These are phyloP conservation scores for Phytophthora citricola DNA, from an alignment of 352 stramenopile species.

Conservation along the genomic window DNA sequence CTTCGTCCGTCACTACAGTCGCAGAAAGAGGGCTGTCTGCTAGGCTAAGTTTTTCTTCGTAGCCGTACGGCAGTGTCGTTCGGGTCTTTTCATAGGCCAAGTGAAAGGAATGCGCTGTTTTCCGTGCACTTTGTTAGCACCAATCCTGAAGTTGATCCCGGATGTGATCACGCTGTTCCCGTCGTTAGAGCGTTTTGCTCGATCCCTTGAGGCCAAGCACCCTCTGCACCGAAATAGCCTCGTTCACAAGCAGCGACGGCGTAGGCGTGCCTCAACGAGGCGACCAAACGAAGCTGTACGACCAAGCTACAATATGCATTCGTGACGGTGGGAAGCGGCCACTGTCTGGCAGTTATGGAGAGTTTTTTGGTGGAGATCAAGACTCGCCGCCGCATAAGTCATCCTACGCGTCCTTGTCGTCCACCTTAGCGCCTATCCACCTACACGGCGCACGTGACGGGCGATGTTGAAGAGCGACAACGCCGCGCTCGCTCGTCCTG, in stretches of 20 bases:
- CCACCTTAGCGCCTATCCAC: conserved; percentile 25
- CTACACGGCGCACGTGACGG: conserved; percentile 23
- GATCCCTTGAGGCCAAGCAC: conserved; percentile 2
- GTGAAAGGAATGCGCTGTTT: conserved; percentile 15
- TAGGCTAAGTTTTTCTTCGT: too few relatives aligned
- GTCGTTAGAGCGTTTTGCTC: conserved; percentile 7
- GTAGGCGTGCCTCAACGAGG: background rate
- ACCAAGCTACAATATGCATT: background rate
- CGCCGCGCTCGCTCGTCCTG: background rate
- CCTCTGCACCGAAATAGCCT: conserved; percentile 31
- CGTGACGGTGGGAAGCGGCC: background rate
- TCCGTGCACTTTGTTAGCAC: conserved; percentile 18
- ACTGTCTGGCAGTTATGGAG: conserved; percentile 17
- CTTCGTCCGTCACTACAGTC: too few relatives aligned
- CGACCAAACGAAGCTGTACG: conserved; percentile 7
- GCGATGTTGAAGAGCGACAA: conserved; percentile 19
- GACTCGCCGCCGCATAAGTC: conserved; percentile 7
- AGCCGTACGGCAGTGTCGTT: too few relatives aligned
- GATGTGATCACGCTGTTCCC: conserved; percentile 5
- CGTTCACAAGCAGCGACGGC: conserved; percentile 8
- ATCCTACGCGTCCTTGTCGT: conserved; percentile 26
- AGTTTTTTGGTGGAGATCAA: conserved; percentile 12
- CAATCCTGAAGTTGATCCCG: conserved; percentile 22
- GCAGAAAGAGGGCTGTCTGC: too few relatives aligned
- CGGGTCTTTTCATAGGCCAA: too few relatives aligned